phyloP scores from a whole-genome alignment of 108 stramenopile genomes.

The Fistulifera solaris region DNA sequence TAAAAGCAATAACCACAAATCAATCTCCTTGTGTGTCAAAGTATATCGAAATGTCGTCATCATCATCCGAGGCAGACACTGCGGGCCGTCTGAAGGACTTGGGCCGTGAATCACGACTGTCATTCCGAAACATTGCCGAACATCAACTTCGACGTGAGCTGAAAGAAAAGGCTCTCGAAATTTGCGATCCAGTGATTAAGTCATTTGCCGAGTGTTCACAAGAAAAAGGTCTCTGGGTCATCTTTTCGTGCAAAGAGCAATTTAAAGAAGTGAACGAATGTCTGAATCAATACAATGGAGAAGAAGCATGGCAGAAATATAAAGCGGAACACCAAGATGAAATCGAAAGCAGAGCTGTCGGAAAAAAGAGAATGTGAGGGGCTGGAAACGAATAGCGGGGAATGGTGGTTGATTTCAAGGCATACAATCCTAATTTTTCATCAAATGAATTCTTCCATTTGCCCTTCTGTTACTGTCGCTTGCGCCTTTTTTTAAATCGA shows the following conservation, averaged over 20 bases:
- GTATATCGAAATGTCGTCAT: too few relatives aligned
- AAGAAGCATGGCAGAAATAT: constrained; percentile 73
- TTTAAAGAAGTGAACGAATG: constrained; percentile 72
- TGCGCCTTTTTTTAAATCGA: too few relatives aligned
- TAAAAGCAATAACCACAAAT: too few relatives aligned
- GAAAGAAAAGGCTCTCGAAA: constrained; percentile 68
- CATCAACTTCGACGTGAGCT: constrained; percentile 77
- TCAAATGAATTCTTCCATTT: too few relatives aligned
- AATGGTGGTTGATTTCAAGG: too few relatives aligned
- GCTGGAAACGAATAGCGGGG: too few relatives aligned
- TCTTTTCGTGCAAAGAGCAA: constrained; percentile 67
- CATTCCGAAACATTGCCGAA: constrained; percentile 70
- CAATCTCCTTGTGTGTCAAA: too few relatives aligned
- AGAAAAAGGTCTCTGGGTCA: constrained; percentile 71
- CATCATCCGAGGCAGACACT: too few relatives aligned
- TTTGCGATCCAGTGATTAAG: constrained; percentile 53
- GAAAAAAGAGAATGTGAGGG: not conserved
- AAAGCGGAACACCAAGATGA: constrained; percentile 40
- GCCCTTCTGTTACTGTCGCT: too few relatives aligned
- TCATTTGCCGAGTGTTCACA: constrained; percentile 78
- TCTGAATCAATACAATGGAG: constrained; percentile 70
- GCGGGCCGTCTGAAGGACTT: constrained; percentile 6
- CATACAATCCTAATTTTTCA: too few relatives aligned
- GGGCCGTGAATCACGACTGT: constrained; percentile 36
- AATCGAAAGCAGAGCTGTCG: constrained; percentile 5